A percentile compares a stretch with the other conserved stretches of the same genome.
Conservation (phyloP, 2,329 filamentous ascomycete genomes). For the Penicillium sp. region DNA sequence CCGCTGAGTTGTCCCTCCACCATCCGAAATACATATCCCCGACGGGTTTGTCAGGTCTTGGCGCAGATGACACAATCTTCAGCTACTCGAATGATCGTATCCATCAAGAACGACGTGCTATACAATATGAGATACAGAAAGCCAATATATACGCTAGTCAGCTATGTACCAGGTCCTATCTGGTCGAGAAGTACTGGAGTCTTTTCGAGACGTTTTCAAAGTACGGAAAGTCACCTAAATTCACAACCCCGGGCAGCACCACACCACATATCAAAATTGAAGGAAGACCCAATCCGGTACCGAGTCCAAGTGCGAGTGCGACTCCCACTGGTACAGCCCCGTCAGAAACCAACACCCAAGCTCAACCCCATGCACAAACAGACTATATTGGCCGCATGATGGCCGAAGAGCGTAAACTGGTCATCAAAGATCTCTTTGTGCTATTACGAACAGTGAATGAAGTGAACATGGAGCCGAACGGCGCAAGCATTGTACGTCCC, state of each 20-base stretch:
- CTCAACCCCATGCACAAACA: conserved; percentile 39
- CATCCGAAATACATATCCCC: conserved; percentile 19
- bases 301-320: neutral
- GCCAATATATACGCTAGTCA: conserved; percentile 84
- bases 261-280: conserved; percentile 23
- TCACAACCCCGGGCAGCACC: conserved; percentile 11
- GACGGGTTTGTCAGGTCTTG: conserved; percentile 11
- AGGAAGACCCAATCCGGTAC: conserved; percentile 12
- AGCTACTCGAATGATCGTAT: conserved; percentile 31
- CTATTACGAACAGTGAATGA: conserved; percentile 77
- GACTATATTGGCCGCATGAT: conserved; percentile 63
- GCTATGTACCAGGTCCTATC: conserved; percentile 76
- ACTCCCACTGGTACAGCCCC: neutral
- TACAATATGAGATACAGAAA: conserved; percentile 88
- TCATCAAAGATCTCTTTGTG: conserved; percentile 74
- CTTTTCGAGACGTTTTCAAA: conserved; percentile 64
- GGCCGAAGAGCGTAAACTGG: conserved; percentile 73
- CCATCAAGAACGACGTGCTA: conserved; percentile 32
- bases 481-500: conserved; percentile 60
- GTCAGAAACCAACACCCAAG: conserved; percentile 27
- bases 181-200: conserved; percentile 82
- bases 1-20: conserved; percentile 65
- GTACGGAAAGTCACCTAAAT: conserved; percentile 23
- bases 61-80: conserved; percentile 21
- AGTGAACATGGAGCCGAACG: conserved; percentile 77